Conservation (phyloP, 441 rosid genomes). For the Gossypium davidsonii region DNA sequence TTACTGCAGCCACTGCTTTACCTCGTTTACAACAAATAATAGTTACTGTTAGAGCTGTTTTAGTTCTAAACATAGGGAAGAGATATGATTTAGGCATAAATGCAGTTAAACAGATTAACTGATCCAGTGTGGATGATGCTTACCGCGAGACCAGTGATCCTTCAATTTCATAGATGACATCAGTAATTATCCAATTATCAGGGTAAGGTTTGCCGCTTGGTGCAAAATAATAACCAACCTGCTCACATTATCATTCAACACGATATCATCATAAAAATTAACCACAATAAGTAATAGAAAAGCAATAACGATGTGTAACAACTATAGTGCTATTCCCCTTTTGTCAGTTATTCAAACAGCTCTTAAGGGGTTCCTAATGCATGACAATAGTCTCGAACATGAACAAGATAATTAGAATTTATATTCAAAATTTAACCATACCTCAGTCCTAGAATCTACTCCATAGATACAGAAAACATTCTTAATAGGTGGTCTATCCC, state of each 20-base stretch:
- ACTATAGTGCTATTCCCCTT: neutral
- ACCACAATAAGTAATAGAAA: neutral
- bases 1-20: neutral
- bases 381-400: neutral
- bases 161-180: conserved; percentile 80
- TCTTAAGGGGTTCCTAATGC: conserved; percentile 1
- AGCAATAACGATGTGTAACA: neutral
- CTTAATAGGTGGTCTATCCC: conserved; percentile 98
- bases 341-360: neutral
- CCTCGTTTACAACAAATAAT: neutral
- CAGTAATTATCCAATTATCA: conserved; percentile 97
- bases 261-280: conserved; percentile 7
- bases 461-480: conserved; percentile 96
- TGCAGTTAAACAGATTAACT: conserved; percentile 2
- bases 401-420: neutral
- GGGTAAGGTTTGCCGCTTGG: conserved; percentile 99
- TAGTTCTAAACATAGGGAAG: conserved; percentile 50
- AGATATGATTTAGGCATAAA: neutral
- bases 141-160: conserved; percentile 82
- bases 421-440: conserved; percentile 28
- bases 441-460: conserved; percentile 85
- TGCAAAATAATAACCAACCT: conserved; percentile 96
- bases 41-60: neutral
- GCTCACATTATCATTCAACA: conserved; percentile 11
- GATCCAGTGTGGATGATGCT: conserved; percentile 12